These are phyloP conservation scores for Fonsecaea pedrosoi DNA, from an alignment of 2,329 filamentous ascomycete species.

Conservation along the genomic window DNA sequence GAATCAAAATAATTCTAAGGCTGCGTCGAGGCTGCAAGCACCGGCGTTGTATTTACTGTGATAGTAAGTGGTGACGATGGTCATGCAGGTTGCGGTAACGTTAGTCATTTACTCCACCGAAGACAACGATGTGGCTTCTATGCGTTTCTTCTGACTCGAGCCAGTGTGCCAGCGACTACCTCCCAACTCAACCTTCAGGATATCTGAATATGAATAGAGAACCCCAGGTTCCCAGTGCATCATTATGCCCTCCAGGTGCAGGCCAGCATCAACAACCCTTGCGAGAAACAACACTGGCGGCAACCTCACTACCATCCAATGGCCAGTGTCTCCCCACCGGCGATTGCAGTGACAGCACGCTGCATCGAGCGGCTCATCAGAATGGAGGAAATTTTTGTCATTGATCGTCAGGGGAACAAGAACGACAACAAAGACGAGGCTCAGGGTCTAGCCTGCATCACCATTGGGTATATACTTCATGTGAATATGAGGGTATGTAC, in stretches of 20 bases:
- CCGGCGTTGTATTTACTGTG: not conserved
- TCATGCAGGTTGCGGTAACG: not conserved
- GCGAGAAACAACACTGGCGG: not conserved
- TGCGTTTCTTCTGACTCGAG: not conserved
- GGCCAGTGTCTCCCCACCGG: not conserved
- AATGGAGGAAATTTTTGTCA: no score
- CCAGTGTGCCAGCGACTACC: not conserved
- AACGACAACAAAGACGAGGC: not conserved
- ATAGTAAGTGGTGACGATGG: slow-evolving; percentile 6
- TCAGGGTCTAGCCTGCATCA: not conserved
- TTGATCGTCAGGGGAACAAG: not conserved
- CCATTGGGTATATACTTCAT: not conserved
- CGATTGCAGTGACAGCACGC: no score
- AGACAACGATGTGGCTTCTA: not conserved
- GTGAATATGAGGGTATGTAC: no score
- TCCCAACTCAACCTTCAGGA: not conserved
- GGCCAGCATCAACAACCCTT: not conserved
- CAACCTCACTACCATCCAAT: not conserved
- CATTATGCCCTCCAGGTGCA: not conserved
- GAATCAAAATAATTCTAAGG: no score
- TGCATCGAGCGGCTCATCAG: no score
- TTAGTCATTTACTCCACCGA: not conserved
- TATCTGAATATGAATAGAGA: not conserved
- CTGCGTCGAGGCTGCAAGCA: not conserved
- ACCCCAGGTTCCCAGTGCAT: not conserved